Percentiles rank a stretch among this genome's conserved stretches.
Evolutionary conservation across 140 eudicot genomes (phyloP).

Genomic region (Flaveria floridana): DNA sequence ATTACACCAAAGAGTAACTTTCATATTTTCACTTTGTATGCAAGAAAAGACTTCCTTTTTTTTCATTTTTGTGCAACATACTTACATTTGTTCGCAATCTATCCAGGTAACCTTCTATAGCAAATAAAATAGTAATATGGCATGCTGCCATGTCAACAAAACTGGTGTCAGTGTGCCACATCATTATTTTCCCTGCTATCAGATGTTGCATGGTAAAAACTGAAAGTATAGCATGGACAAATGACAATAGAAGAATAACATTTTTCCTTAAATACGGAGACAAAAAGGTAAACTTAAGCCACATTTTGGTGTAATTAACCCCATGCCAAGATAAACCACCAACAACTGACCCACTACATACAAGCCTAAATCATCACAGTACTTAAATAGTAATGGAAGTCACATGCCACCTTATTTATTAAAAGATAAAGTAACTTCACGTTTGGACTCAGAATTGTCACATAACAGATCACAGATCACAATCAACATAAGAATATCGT

Average conservation of each 20-base stretch:
- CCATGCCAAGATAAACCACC: not conserved
- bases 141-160: not conserved
- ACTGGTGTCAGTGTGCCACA: not conserved
- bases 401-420: not conserved
- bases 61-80: not conserved
- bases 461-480: slow-evolving; percentile 1
- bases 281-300: not conserved
- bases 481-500: not conserved
- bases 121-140: slow-evolving; percentile 1
- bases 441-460: slow-evolving; percentile 6
- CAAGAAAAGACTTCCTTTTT: not conserved
- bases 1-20: not conserved
- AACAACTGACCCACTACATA: not conserved
- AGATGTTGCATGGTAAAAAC: not conserved
- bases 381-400: slow-evolving; percentile 2
- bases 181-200: slow-evolving; percentile 4
- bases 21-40: not conserved
- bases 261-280: not conserved
- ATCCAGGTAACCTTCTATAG: slow-evolving; percentile 1
- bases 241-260: not conserved
- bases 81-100: not conserved
- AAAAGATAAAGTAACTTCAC: not conserved
- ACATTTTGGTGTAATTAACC: slow-evolving; percentile 9
- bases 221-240: not conserved
- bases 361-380: not conserved